Evolutionary conservation across 257 asterid genomes (phyloP), one percentile per base, ranked within the genome.

Genomic region (Craterostigma plantagineum): DNA sequence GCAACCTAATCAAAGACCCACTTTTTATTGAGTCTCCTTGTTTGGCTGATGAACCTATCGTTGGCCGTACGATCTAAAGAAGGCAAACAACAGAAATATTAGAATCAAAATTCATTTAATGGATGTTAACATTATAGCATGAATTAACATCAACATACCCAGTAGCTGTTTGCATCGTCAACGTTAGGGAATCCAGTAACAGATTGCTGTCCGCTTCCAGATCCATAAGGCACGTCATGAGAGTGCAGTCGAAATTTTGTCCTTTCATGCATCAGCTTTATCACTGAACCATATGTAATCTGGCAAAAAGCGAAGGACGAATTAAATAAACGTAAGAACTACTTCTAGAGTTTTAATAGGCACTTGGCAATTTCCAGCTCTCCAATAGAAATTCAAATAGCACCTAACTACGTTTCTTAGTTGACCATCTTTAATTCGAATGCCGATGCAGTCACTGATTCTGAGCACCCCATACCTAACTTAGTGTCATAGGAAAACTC

Each of bases 191-290:
- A 87, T 51, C 93, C 90, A 48, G 97, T 87, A 39, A 87, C 95
- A 0, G 97, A 87, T 51, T 87, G 95, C 76, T 87, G 95, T 40
- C 97, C 97, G 45, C 97, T 87, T 50, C 95, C 97, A 51, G 97
- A 87, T 39, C 97, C 97, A 54, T 87, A 87, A 1, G 97, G 95
- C 58, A 87, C 97, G 55, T 81, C 97, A 35, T 87, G 97, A 0
- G 97, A 87, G 55, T 87, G 97, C 48, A 87, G 65, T 52, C 97
- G 77, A 53, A 69, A 64, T 58, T 79, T 87, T 8, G 97, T 82
- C 61, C 23, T 66, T 64, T 82, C 97, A 9, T 87, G 97, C 97
- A 81, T 73, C 77, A 87, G 73, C 60, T 87, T 87, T 71, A 87
- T 72, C 18, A 53, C 63, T 18, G 97, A 87, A 7, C 93, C 93